Evolutionary conservation across 1,284 basidiomycete genomes (phyloP).

Genomic region (Cutaneotrichosporon cavernicola): DNA sequence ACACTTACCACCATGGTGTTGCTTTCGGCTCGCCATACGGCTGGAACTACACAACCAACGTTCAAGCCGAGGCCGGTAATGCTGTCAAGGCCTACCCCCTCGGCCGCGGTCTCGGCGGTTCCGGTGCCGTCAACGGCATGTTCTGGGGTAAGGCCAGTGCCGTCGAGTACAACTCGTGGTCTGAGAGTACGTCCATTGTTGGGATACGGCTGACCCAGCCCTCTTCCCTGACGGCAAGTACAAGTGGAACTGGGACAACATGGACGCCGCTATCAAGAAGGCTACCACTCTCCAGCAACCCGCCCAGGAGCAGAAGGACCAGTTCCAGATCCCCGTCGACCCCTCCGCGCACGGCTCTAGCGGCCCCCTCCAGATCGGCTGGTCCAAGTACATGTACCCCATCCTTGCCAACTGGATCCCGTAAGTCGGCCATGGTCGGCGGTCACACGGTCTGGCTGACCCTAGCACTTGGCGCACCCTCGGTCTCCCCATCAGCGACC

Average conservation of each 20-base stretch:
- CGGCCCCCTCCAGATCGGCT: conserved; percentile 56
- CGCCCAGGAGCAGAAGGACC: conserved; percentile 40
- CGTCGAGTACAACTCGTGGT: conserved; percentile 55
- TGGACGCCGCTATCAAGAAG: conserved; percentile 26
- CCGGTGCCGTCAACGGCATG: conserved; percentile 67
- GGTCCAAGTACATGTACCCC: conserved; percentile 55
- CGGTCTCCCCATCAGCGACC: conserved; percentile 57
- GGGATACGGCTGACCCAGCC: conserved; percentile 21
- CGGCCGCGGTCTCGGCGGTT: conserved; percentile 69
- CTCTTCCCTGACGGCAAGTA: conserved; percentile 46
- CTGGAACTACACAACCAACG: conserved; percentile 63
- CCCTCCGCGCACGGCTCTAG: conserved; percentile 54
- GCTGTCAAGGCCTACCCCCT: conserved; percentile 58
- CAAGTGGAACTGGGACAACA: conserved; percentile 46
- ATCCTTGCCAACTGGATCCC: conserved; percentile 60
- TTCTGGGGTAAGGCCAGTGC: conserved; percentile 57
- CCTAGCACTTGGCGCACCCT: conserved; percentile 49
- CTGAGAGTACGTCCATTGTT: conserved; percentile 22
- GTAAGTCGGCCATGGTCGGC: conserved; percentile 4
- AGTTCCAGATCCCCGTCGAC: conserved; percentile 53
- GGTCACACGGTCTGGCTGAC: conserved; percentile 3
- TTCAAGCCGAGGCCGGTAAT: conserved; percentile 35
- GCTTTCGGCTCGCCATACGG: conserved; percentile 58
- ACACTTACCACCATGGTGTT: conserved; percentile 47
- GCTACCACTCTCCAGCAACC: conserved; percentile 46